phyloP scores from a whole-genome alignment of 768 basidiomycete genomes.

The Tylopilus cervinicoccineus region DNA sequence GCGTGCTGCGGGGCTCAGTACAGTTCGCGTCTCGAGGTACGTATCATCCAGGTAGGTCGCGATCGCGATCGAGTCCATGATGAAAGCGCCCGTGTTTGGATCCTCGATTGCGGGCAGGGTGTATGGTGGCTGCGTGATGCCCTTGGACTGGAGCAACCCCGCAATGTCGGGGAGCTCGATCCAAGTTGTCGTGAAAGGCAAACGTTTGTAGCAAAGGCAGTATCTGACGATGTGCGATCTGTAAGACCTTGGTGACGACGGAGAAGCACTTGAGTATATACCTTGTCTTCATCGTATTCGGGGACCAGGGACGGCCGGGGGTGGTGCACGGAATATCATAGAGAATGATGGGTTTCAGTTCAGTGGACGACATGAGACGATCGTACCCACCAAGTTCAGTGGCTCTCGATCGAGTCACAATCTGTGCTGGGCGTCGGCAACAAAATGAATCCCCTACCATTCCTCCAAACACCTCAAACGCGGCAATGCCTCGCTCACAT shows the following conservation, averaged over 20 bases:
- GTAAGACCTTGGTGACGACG: no score
- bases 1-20: conserved; percentile 34
- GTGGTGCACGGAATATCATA: conserved; percentile 34
- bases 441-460: conserved; percentile 7
- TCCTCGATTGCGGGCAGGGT: conserved; percentile 52
- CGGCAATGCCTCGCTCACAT: conserved; percentile 24
- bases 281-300: conserved; percentile 27
- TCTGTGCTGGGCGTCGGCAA: background rate
- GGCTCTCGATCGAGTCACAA: background rate
- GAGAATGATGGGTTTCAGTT: conserved; percentile 26
- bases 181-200: conserved; percentile 16
- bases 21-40: conserved; percentile 40
- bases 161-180: conserved; percentile 44
- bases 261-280: background rate
- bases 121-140: conserved; percentile 27
- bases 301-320: conserved; percentile 33
- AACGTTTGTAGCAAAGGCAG: conserved; percentile 12
- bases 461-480: conserved; percentile 21
- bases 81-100: conserved; percentile 32
- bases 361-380: conserved; percentile 6
- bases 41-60: conserved; percentile 37
- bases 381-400: no score
- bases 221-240: conserved; percentile 3
- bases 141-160: conserved; percentile 22
- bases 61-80: conserved; percentile 45